Conservation (phyloP, 768 basidiomycete genomes). For the Phlebiopsis gigantea region DNA sequence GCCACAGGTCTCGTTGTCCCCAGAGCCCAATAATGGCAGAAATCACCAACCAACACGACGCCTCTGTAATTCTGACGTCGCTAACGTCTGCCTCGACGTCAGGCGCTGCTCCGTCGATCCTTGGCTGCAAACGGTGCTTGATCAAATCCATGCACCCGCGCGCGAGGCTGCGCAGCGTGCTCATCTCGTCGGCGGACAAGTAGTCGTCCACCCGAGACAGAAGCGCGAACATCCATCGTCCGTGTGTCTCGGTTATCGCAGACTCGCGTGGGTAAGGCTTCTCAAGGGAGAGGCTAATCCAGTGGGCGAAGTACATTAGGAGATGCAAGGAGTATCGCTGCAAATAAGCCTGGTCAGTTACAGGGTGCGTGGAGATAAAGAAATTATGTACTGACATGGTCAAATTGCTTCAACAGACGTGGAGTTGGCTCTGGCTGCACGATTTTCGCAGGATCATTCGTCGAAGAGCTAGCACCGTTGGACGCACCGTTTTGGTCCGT, state of each 20-base stretch:
- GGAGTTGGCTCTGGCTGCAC: constrained; percentile 54
- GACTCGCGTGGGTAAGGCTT: constrained; percentile 31
- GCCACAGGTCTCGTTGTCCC: constrained; percentile 80
- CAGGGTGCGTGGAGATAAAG: constrained; percentile 4
- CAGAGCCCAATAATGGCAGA: constrained; percentile 60
- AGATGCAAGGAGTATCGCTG: constrained; percentile 70
- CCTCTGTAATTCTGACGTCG: constrained; percentile 25
- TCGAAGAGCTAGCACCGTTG: background rate
- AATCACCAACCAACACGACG: constrained; percentile 73
- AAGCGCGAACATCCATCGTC: constrained; percentile 75
- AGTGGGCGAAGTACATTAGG: constrained; percentile 79
- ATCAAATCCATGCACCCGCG: constrained; percentile 51
- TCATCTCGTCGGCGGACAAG: constrained; percentile 72
- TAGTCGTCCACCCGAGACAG: constrained; percentile 65
- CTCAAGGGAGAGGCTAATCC: constrained; percentile 64
- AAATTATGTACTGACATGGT: constrained; percentile 50
- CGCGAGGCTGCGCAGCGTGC: constrained; percentile 67
- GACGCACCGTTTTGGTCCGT: constrained; percentile 1
- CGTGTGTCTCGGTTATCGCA: constrained; percentile 50
- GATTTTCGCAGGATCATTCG: background rate
- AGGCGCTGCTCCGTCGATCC: background rate
- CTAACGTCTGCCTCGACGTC: background rate
- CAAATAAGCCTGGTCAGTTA: background rate
- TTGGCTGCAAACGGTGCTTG: constrained; percentile 10
- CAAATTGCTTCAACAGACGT: constrained; percentile 48